Conservation (phyloP, 257 asterid genomes). For the Ajuga chamaepitys region DNA sequence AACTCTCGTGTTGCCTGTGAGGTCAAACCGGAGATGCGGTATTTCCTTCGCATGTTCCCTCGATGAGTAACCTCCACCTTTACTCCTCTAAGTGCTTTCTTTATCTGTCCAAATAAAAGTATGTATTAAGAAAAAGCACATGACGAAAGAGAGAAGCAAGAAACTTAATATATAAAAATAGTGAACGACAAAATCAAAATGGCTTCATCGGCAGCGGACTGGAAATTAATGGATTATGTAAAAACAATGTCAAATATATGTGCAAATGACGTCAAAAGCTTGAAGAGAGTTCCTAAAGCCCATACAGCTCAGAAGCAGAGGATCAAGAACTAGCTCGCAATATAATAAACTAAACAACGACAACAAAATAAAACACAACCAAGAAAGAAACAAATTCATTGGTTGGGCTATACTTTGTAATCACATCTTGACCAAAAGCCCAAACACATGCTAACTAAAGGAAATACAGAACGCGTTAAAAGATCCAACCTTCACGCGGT, state of each 20-base stretch:
- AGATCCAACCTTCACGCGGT: conserved; percentile 73
- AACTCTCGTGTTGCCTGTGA: conserved; percentile 86
- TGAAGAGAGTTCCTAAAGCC: neutral
- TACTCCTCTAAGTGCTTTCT: conserved; percentile 92
- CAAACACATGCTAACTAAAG: too few relatives aligned
- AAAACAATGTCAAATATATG: neutral
- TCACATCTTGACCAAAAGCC: too few relatives aligned
- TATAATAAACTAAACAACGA: neutral
- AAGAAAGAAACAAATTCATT: too few relatives aligned
- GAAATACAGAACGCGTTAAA: neutral
- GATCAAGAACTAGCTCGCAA: neutral
- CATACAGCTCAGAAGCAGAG: neutral
- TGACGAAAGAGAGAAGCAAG: neutral
- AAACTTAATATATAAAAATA: neutral
- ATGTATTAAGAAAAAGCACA: neutral
- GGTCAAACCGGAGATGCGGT: conserved; percentile 89
- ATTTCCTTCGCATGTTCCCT: conserved; percentile 91
- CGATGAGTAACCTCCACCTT: conserved; percentile 97
- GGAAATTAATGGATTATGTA: neutral
- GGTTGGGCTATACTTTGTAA: too few relatives aligned
- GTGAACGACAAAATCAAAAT: neutral
- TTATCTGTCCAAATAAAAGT: conserved; percentile 42
- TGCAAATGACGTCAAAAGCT: neutral
- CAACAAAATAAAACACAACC: too few relatives aligned
- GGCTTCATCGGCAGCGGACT: neutral